Evolutionary conservation across 225 moss, liverwort and hornwort genomes (phyloP), one percentile per base, ranked within the genome.

Genomic region (Straminergon stramineum): DNA sequence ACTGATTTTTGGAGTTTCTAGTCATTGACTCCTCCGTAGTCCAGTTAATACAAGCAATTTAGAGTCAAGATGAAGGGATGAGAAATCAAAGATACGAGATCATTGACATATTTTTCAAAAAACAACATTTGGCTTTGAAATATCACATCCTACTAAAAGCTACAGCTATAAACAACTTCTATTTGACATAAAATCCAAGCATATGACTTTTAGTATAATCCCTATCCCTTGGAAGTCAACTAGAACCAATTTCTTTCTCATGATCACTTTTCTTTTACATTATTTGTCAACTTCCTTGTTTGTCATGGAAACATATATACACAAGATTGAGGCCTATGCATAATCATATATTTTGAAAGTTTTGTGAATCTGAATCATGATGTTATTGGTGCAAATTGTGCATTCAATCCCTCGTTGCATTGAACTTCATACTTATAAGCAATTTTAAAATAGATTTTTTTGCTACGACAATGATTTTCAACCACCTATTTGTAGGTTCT

Each of bases 381-480:
- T 53, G 53, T 34, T 5, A 53, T 53, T 77, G 8, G 35, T 22
- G 22, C 14, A 53, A 34, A 14, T 53, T 5, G 5, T 32, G 3
- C 34, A 52, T 76, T 75, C 20, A 75, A 75, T 51, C 20, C 20
- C 0, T 52, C 0, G 0, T 7, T 0, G 1, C 51, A 76, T 76
- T 34, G 8, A 52, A 13, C 13, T 53, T 34, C 14, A 22, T 34
- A 34, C 0, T 13, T 9, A 53, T 14, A 13, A 45, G 3, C 3
- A 0, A 43, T 24, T 23, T 39, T 8, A 24, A 14, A 39, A 69
- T 70, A 39, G 14, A 14, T 39, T 39, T 48, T 48, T 48, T 10
- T 70, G 4, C 0, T 24, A 0, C 24, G 39, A 70, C 39, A 24
- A 39, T 70, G 8, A 45, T 17, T 73, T 45, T 4, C 17, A 74